Conservation (phyloP, 192 early-diverging fungal genomes). For the Coemansia biformis region DNA sequence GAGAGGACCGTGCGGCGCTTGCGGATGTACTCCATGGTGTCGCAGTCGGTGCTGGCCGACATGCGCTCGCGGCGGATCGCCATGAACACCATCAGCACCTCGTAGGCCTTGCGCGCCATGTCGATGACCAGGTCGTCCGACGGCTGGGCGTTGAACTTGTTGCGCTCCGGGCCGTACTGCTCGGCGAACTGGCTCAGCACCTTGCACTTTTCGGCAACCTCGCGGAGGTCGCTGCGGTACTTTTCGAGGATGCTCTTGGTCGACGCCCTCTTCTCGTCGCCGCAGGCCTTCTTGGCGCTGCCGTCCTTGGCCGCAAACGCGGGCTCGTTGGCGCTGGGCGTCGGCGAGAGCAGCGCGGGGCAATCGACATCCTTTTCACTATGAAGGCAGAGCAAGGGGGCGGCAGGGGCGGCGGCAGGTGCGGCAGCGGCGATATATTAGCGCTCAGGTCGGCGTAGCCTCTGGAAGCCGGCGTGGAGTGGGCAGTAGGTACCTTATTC, state of each 20-base stretch:
- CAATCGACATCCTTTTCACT: not conserved
- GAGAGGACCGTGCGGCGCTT: conserved; percentile 53
- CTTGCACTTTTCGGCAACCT: conserved; percentile 48
- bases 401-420: no score
- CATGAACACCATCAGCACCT: conserved; percentile 52
- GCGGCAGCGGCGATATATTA: no score
- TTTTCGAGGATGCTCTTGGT: conserved; percentile 33
- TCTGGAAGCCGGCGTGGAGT: no score
- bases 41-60: conserved; percentile 43
- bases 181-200: conserved; percentile 47
- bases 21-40: conserved; percentile 54
- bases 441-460: no score
- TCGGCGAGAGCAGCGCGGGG: conserved; percentile 1
- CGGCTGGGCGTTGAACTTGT: conserved; percentile 50
- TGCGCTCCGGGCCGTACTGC: conserved; percentile 47
- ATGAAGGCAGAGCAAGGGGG: not conserved
- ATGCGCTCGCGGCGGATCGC: conserved; percentile 48
- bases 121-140: conserved; percentile 51
- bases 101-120: conserved; percentile 52
- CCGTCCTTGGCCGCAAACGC: conserved; percentile 1
- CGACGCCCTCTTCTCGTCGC: conserved; percentile 9
- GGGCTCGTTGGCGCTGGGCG: conserved; percentile 3
- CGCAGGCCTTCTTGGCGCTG: not conserved
- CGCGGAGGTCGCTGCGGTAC: conserved; percentile 41
- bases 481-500: not conserved